Base-by-base conservation (phyloP, 345 rosid genomes). In the Brassica nigra region DNA sequence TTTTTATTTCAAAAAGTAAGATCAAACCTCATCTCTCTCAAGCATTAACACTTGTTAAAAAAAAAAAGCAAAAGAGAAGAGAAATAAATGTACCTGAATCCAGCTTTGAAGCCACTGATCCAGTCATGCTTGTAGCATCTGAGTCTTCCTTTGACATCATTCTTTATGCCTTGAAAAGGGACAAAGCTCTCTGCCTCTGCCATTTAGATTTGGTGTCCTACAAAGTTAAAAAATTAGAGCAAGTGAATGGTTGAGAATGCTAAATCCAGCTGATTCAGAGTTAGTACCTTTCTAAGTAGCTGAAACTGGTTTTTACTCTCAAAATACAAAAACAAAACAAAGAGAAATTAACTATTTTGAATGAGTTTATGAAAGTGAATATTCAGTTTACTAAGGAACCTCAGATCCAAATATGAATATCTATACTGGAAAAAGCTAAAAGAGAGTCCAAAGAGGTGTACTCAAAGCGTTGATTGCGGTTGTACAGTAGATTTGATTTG, bases 101-200 rank as follows among this genome's bases (percentile, higher is more conserved):
- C 97, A 49, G 99, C 91, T 62, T 82, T 82, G 66, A 95, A 62
- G 62, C 99, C 97, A 80, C 97, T 84, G 54, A 72, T 85, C 99
- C 99, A 95, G 39, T 95, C 99, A 85, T 92, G 92, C 85, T 89
- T 95, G 86, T 95, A 95, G 82, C 95, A 95, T 81, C 71, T 77
- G 79, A 89, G 78, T 82, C 97, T 89, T 70, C 95, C 97, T 58
- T 75, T 83, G 69, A 92, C 76, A 82, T 95, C 99, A 73, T 89
- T 89, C 83, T 88, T 92, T 74, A 95, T 92, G 20, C 99, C 97
- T 0, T 86, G 91, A 55, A 92, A 89, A 14, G 97, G 97, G 31
- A 90, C 92, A 85, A 91, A 92, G 76, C 91, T 92, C 81, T 95
- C 97, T 85, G 90, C 95, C 92, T 74, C 75, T 33, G 70, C 83